Evolutionary conservation across 495 filamentous ascomycete genomes (phyloP).

Genomic region (Penicillium coprophilum): DNA sequence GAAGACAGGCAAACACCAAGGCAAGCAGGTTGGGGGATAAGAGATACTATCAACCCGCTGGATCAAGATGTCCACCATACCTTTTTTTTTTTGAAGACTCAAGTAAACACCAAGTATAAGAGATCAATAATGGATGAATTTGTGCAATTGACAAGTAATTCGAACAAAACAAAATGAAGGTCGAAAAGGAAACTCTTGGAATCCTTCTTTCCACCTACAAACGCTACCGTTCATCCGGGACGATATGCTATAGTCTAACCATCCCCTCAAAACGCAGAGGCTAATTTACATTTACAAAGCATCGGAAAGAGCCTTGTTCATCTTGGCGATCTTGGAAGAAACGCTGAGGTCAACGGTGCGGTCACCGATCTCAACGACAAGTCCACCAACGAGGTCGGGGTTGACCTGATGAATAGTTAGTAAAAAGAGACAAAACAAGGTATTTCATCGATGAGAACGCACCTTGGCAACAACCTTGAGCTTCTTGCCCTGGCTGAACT

Average conservation of each 20-base stretch:
- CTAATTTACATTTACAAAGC: slow-evolving; percentile 72
- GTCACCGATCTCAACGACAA: slow-evolving; percentile 95
- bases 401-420: slow-evolving; percentile 61
- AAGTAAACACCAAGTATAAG: not conserved
- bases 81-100: not conserved
- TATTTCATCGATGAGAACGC: slow-evolving; percentile 20
- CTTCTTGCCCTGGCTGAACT: slow-evolving; percentile 91
- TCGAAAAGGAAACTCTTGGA: slow-evolving; percentile 11
- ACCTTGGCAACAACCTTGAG: slow-evolving; percentile 94
- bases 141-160: slow-evolving; percentile 34
- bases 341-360: slow-evolving; percentile 97
- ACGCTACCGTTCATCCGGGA: slow-evolving; percentile 36
- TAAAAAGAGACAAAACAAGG: not conserved
- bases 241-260: slow-evolving; percentile 27
- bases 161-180: slow-evolving; percentile 30
- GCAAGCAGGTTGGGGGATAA: not conserved
- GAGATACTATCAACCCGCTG: not conserved
- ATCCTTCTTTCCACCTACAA: slow-evolving; percentile 16
- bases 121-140: slow-evolving; percentile 9
- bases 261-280: slow-evolving; percentile 24
- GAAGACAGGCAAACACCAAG: not conserved
- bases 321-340: slow-evolving; percentile 88
- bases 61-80: not conserved
- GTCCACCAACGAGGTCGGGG: slow-evolving; percentile 88
- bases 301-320: slow-evolving; percentile 99